Base-by-base conservation (phyloP, 140 eudicot species). In the Senecio squalidus region DNA sequence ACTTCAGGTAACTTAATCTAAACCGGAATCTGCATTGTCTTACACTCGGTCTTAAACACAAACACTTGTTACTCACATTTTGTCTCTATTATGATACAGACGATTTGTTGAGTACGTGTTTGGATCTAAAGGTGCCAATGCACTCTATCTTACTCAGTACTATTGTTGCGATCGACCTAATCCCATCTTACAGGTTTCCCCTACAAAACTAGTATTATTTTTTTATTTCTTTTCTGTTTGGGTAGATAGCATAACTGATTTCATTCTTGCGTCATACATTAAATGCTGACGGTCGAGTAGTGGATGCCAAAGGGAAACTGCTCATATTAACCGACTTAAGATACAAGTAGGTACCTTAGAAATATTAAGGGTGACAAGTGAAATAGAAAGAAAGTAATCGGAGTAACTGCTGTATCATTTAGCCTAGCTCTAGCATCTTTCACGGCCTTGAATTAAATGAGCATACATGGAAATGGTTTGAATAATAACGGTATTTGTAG, bases 141-240 rank as follows among this genome's bases (percentile, higher is more conserved):
- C 92, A 3, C 82, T 86, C 17, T 70, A 58, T 51, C 70, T 80
- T 20, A 61, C 70, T 5, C 96, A 91, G 79, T 72, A 86, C 66
- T 82, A 76, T 69, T 91, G 96, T 69, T 91, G 98, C 24, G 89
- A 86, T 63, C 94, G 98, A 6, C 87, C 98, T 60, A 91, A 91
- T 31, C 98, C 96, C 54, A 76, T 75, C 28, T 62, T 90, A 62
- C 97, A 90, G 97, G 97, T 89, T 24, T 48, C 2, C 27, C 26
- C 21, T 26, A n/a, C 39, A 8, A 21, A 41, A 10, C n/a, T 49
- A 3, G n/a, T 23, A 18, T 23, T n/a, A n/a, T n/a, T n/a, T n/a
- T n/a, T n/a, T n/a, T n/a, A n/a, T n/a, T n/a, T 34, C 46, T 22
- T 62, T 31, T 31, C 11, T 2, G 30, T 46, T 62, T 4, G n/a